Conservation (phyloP, 352 stramenopile genomes). For the Phytophthora fragariae region DNA sequence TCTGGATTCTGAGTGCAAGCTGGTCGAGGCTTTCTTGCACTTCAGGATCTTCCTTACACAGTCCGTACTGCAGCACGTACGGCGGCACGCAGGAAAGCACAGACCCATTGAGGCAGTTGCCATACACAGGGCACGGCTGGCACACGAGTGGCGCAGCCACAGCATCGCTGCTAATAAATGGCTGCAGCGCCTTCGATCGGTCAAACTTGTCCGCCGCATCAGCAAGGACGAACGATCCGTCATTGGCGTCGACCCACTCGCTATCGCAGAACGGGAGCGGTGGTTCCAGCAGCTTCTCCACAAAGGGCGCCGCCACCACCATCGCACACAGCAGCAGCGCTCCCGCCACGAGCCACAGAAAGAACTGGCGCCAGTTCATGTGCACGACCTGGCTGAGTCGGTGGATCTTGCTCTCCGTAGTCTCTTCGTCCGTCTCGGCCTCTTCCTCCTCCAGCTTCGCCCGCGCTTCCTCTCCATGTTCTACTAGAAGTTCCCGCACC, state of each 20-base stretch:
- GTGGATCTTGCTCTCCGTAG: conserved; percentile 50
- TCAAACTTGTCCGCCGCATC: conserved; percentile 44
- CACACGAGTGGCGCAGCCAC: conserved; percentile 34
- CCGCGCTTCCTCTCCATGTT: conserved; percentile 31
- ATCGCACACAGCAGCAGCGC: conserved; percentile 49
- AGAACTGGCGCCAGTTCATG: conserved; percentile 46
- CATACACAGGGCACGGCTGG: conserved; percentile 68
- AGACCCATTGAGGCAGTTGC: conserved; percentile 59
- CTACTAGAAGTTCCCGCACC: neutral
- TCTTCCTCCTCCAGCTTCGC: conserved; percentile 38
- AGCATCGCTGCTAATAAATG: conserved; percentile 41
- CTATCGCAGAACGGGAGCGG: conserved; percentile 65
- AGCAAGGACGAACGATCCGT: conserved; percentile 35
- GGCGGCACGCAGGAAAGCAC: conserved; percentile 56
- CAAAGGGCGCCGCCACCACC: conserved; percentile 51
- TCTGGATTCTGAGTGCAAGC: conserved; percentile 56
- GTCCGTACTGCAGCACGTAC: conserved; percentile 53
- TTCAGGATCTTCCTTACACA: conserved; percentile 66
- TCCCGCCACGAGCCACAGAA: conserved; percentile 47
- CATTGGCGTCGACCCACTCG: conserved; percentile 41
- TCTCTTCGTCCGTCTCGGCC: conserved; percentile 59
- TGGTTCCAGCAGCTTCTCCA: conserved; percentile 43
- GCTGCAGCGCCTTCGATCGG: conserved; percentile 57
- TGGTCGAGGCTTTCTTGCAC: conserved; percentile 55
- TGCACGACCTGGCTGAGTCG: conserved; percentile 46